These are phyloP conservation scores for Ophiostoma australiae DNA, from an alignment of 2,329 filamentous ascomycete species.

Conservation along the genomic window DNA sequence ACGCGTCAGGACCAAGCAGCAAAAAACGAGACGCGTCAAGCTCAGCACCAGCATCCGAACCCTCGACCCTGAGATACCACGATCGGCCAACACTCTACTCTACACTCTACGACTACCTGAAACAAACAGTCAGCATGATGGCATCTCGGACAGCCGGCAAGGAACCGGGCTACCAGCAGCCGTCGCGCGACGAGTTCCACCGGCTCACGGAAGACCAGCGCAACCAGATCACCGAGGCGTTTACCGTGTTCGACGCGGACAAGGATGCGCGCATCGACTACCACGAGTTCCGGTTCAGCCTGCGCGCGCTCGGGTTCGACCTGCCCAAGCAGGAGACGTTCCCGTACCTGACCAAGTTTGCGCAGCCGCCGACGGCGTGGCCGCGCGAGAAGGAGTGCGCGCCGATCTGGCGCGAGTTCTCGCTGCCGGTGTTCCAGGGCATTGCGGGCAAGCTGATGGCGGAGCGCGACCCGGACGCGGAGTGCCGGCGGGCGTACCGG, in stretches of 20 bases:
- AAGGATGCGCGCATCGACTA: conserved; percentile 93
- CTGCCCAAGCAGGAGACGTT: conserved; percentile 82
- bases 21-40: conserved; percentile 12
- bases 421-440: conserved; percentile 65
- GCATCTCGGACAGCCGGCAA: conserved; percentile 27
- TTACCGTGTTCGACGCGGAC: conserved; percentile 93
- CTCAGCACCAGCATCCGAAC: neutral
- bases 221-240: conserved; percentile 86
- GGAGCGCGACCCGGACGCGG: conserved; percentile 79
- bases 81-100: neutral
- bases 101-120: too few species aligned
- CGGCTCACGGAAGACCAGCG: conserved; percentile 77
- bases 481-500: conserved; percentile 85
- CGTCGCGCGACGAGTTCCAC: conserved; percentile 36
- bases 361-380: conserved; percentile 62
- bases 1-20: neutral
- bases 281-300: conserved; percentile 94
- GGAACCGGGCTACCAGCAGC: conserved; percentile 31
- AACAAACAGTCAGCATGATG: conserved; percentile 27
- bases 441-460: conserved; percentile 77
- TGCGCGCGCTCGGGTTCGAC: conserved; percentile 93
- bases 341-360: conserved; percentile 73
- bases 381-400: conserved; percentile 49
- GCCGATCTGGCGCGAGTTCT: conserved; percentile 66
- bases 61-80: neutral